Evolutionary conservation across 495 filamentous ascomycete genomes (phyloP).

Genomic region (Hyaloscypha hepaticicola): DNA sequence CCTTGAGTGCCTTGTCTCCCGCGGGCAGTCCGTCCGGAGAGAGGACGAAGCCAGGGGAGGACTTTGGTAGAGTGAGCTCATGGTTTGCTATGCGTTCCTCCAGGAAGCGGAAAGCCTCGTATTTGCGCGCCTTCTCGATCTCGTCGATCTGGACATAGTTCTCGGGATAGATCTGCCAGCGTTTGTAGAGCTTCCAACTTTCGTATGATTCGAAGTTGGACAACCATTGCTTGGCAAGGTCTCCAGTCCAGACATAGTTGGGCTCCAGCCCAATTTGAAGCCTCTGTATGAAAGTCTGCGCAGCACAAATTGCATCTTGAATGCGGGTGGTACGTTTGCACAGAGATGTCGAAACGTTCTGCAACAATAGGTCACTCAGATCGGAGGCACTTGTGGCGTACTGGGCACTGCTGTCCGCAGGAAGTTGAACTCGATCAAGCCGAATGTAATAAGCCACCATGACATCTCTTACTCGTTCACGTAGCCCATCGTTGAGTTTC

Average conservation of each 20-base stretch:
- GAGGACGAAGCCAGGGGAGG: too few relatives aligned
- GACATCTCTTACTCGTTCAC: neutral
- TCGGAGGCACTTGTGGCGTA: too few relatives aligned
- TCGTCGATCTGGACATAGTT: constrained; percentile 11
- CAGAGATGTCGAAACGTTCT: too few relatives aligned
- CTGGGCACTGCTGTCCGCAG: too few relatives aligned
- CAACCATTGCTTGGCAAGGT: neutral
- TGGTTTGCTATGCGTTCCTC: too few relatives aligned
- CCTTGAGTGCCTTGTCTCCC: too few relatives aligned
- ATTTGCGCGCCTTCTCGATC: neutral
- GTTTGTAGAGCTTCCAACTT: neutral
- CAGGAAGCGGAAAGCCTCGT: neutral
- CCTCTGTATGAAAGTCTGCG: too few relatives aligned
- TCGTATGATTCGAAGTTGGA: neutral
- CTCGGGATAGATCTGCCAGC: constrained; percentile 2
- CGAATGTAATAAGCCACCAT: neutral
- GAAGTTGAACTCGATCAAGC: neutral
- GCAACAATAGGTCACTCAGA: too few relatives aligned
- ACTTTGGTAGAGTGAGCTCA: too few relatives aligned
- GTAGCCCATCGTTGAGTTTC: constrained; percentile 2
- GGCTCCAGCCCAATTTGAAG: constrained; percentile 1
- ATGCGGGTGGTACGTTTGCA: too few relatives aligned
- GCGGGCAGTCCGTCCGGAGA: too few relatives aligned
- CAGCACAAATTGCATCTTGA: too few relatives aligned
- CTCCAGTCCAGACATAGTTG: neutral